Percentiles rank a stretch among this genome's conserved stretches.
Conservation (phyloP, 1,284 basidiomycete genomes). For the Pseudozyma tsukubaensis region DNA sequence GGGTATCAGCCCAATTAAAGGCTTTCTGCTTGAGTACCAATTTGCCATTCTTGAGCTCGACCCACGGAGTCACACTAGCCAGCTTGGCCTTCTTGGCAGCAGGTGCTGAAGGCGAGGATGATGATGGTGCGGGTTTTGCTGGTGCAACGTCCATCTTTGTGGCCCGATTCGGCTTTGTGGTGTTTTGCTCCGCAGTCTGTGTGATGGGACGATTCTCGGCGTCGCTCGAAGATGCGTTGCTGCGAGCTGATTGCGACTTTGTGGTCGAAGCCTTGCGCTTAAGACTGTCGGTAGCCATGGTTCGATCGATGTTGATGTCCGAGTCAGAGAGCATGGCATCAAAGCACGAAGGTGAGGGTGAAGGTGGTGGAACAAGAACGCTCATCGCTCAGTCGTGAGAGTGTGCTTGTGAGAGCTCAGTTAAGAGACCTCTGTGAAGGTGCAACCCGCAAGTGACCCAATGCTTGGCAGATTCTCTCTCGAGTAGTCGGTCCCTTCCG, state of each 20-base stretch:
- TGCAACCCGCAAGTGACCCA: not conserved
- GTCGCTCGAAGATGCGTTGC: conserved; percentile 31
- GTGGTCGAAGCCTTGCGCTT: conserved; percentile 46
- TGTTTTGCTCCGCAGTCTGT: not conserved
- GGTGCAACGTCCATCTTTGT: conserved; percentile 4
- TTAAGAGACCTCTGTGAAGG: not conserved
- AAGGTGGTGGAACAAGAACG: conserved; percentile 50
- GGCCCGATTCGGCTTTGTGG: not conserved
- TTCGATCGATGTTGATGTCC: conserved; percentile 48
- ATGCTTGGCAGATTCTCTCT: not conserved
- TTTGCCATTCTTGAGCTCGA: conserved; percentile 74
- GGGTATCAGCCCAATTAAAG: conserved; percentile 79
- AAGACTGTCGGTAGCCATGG: conserved; percentile 32
- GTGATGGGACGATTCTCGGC: conserved; percentile 38
- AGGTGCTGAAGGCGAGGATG: conserved; percentile 17
- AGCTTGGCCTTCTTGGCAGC: conserved; percentile 44
- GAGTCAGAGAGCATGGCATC: conserved; percentile 51
- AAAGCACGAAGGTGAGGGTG: conserved; percentile 49
- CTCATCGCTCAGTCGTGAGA: conserved; percentile 40
- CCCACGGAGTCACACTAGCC: conserved; percentile 44
- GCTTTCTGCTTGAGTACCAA: conserved; percentile 82
- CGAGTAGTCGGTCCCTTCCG: not conserved
- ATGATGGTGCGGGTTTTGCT: conserved; percentile 1
- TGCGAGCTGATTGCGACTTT: conserved; percentile 11
- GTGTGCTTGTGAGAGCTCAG: not conserved